These are phyloP conservation scores for Geranomyces michiganensis DNA, from an alignment of 192 early-diverging fungal genomes.

Conservation along the genomic window DNA sequence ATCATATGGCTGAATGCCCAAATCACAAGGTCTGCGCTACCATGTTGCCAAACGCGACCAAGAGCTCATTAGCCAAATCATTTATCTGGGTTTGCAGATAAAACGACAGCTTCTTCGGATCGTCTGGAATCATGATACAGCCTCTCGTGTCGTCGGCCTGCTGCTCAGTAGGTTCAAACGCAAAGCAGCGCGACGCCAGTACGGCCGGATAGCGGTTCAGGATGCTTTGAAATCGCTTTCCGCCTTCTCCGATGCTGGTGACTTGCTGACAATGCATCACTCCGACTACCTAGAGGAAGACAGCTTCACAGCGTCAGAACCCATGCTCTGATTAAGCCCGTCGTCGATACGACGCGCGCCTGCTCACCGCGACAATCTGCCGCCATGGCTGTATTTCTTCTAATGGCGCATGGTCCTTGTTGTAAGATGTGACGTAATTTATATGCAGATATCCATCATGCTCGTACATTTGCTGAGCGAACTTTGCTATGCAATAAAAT, in stretches of 20 bases:
- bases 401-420: slow-evolving; percentile 66
- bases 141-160: slow-evolving; percentile 76
- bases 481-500: slow-evolving; percentile 31
- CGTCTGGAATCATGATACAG: slow-evolving; percentile 78
- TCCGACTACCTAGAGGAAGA: slow-evolving; percentile 64
- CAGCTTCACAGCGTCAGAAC: neutral
- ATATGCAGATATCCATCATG: slow-evolving; percentile 73
- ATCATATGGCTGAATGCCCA: neutral
- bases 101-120: slow-evolving; percentile 70
- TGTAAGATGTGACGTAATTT: slow-evolving; percentile 71
- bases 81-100: slow-evolving; percentile 78
- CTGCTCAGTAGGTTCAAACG: slow-evolving; percentile 77
- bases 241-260: slow-evolving; percentile 60
- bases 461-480: slow-evolving; percentile 43
- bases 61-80: slow-evolving; percentile 74
- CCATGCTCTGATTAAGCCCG: no score
- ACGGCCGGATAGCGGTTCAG: slow-evolving; percentile 70
- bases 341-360: no score
- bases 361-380: slow-evolving; percentile 71
- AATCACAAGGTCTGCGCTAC: slow-evolving; percentile 39
- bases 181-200: slow-evolving; percentile 73
- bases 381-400: slow-evolving; percentile 77
- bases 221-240: slow-evolving; percentile 61
- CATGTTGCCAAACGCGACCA: slow-evolving; percentile 66
- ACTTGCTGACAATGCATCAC: slow-evolving; percentile 78